A percentile compares a stretch with the other conserved stretches of the same genome.
phyloP scores from a whole-genome alignment of 2,329 filamentous ascomycete genomes.

The Apiospora phragmitis region DNA sequence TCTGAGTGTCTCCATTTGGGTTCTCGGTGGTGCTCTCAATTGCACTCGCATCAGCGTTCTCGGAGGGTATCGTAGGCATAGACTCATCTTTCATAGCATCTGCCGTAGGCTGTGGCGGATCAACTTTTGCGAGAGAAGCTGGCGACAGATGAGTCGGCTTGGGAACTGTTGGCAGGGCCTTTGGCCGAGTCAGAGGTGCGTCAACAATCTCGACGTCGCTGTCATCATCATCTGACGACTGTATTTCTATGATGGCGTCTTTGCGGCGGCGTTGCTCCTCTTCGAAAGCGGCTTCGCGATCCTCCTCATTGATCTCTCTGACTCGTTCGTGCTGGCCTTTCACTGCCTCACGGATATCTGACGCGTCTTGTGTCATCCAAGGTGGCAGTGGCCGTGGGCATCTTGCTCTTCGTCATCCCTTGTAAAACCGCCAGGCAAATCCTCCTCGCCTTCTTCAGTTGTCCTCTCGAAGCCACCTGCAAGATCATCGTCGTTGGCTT shows the following conservation, averaged over 20 bases:
- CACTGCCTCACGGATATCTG: conserved; percentile 65
- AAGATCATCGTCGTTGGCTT: conserved; percentile 25
- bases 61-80: background rate
- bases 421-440: conserved; percentile 66
- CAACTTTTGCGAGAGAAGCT: conserved; percentile 22
- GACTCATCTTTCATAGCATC: conserved; percentile 9
- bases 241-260: conserved; percentile 60
- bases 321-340: conserved; percentile 59
- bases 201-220: conserved; percentile 61
- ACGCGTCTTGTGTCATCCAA: conserved; percentile 65
- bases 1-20: background rate
- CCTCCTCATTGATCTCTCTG: conserved; percentile 63
- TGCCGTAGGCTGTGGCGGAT: conserved; percentile 18
- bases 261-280: conserved; percentile 48
- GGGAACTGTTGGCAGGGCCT: conserved; percentile 16
- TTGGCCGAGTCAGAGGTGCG: conserved; percentile 38
- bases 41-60: no score
- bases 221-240: conserved; percentile 61
- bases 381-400: conserved; percentile 66
- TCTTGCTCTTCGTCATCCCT: conserved; percentile 39
- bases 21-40: conserved; percentile 14
- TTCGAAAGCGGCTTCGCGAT: conserved; percentile 57
- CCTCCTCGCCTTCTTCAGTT: conserved; percentile 40
- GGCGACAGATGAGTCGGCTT: conserved; percentile 18
- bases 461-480: conserved; percentile 41